Evolutionary conservation across 352 stramenopile genomes (phyloP).

Genomic region (Phytophthora meadii): DNA sequence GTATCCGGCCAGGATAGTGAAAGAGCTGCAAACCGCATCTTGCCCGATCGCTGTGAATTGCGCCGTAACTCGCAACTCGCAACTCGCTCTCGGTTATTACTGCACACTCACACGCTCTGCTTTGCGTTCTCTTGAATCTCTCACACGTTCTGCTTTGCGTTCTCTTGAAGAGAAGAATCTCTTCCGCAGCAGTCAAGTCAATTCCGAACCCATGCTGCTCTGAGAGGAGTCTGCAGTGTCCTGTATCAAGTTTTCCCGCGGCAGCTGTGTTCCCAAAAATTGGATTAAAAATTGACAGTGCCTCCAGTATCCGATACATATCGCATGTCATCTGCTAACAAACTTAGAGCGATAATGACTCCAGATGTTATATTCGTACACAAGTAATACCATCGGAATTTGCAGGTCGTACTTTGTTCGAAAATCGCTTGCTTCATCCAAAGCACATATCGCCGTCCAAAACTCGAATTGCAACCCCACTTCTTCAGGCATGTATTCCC

Average conservation of each 20-base stretch:
- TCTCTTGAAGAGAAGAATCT: too few relatives aligned
- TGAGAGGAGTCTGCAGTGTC: not conserved
- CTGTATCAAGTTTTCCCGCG: not conserved
- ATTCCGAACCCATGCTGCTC: too few relatives aligned
- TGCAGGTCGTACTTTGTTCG: not conserved
- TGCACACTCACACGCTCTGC: too few relatives aligned
- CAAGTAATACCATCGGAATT: constrained; percentile 1
- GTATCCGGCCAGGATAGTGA: not conserved
- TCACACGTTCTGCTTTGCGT: too few relatives aligned
- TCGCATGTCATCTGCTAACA: not conserved
- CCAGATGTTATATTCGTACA: not conserved
- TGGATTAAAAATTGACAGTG: not conserved
- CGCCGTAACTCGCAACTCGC: too few relatives aligned
- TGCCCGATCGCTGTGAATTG: too few relatives aligned
- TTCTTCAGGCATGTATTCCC: not conserved
- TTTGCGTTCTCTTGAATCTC: too few relatives aligned
- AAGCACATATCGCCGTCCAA: constrained; percentile 7
- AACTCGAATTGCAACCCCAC: not conserved
- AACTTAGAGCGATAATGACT: not conserved
- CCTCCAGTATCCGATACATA: not conserved
- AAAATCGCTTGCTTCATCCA: constrained; percentile 25
- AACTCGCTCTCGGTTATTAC: too few relatives aligned
- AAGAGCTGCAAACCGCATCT: not conserved
- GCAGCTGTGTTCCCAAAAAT: constrained; percentile 2
- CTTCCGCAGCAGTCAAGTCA: too few relatives aligned